These are phyloP conservation scores for Termitomyces titanicus DNA, from an alignment of 768 basidiomycete species.

Conservation along the genomic window DNA sequence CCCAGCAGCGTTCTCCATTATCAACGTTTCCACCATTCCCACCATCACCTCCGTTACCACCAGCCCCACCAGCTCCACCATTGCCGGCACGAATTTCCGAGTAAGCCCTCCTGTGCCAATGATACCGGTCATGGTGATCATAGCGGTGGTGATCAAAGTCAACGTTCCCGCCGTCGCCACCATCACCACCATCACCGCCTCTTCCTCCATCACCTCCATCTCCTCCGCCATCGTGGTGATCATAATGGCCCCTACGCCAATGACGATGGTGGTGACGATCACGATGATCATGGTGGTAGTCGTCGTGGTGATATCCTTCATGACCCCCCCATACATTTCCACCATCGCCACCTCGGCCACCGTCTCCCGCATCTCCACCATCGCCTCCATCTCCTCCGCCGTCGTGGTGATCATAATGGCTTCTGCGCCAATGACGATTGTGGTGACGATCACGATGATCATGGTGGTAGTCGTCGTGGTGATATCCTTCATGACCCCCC, in stretches of 20 bases:
- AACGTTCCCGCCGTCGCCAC: background rate
- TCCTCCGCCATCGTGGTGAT: background rate
- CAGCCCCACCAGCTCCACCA: background rate
- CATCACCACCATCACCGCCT: background rate
- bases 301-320: too few species aligned
- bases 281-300: background rate
- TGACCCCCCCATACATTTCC: too few species aligned
- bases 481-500: background rate
- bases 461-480: background rate
- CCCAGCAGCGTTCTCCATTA: background rate
- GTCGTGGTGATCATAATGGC: background rate
- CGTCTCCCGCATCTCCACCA: constrained; percentile 1
- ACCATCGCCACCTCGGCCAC: background rate
- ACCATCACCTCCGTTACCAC: background rate
- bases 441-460: background rate
- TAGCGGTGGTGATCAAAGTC: background rate
- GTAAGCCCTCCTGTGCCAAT: background rate
- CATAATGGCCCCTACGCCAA: background rate
- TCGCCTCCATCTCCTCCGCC: background rate
- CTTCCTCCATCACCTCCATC: background rate
- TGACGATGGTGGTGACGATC: background rate
- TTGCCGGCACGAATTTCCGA: background rate
- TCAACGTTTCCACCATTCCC: constrained; percentile 6
- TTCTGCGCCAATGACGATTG: background rate
- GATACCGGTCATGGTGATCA: background rate